These are phyloP conservation scores for Penicillium soppii DNA, from an alignment of 495 filamentous ascomycete species.

Conservation along the genomic window DNA sequence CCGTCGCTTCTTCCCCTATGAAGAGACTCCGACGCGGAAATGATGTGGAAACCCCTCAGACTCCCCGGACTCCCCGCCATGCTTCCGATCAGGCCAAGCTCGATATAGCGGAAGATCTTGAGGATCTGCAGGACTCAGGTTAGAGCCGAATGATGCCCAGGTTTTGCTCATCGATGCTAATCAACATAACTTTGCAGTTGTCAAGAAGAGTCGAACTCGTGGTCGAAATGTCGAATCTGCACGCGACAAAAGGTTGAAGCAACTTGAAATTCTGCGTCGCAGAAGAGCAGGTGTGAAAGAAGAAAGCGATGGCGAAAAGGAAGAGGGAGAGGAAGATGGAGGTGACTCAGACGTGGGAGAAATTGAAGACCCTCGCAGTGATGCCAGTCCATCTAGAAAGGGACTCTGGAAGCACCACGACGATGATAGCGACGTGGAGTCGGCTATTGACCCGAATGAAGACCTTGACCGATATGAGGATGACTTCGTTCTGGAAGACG, in stretches of 20 bases:
- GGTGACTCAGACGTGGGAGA: constrained; percentile 7
- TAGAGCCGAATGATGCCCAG: background rate
- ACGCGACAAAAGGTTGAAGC: constrained; percentile 42
- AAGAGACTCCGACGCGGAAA: constrained; percentile 19
- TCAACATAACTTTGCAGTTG: constrained; percentile 20
- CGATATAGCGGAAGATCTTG: constrained; percentile 46
- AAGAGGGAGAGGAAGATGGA: constrained; percentile 17
- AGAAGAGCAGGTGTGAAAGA: constrained; percentile 58
- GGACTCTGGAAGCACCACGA: constrained; percentile 1
- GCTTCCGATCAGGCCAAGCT: constrained; percentile 28
- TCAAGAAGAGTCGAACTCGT: constrained; percentile 43
- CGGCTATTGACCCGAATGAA: constrained; percentile 34
- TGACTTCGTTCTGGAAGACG: constrained; percentile 70
- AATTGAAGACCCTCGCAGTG: background rate
- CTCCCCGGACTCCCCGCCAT: constrained; percentile 24
- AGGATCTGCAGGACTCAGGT: constrained; percentile 48
- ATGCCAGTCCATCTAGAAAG: background rate
- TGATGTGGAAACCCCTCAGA: constrained; percentile 20
- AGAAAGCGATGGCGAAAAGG: constrained; percentile 22
- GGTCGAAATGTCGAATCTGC: constrained; percentile 38
- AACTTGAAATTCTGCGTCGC: constrained; percentile 55
- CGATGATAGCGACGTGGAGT: constrained; percentile 37
- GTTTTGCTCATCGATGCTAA: background rate
- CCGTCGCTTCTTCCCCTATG: constrained; percentile 24
- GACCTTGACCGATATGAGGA: constrained; percentile 63